These are phyloP conservation scores for Bipolaris sorokiniana DNA, from an alignment of 2,329 filamentous ascomycete species.

Conservation along the genomic window DNA sequence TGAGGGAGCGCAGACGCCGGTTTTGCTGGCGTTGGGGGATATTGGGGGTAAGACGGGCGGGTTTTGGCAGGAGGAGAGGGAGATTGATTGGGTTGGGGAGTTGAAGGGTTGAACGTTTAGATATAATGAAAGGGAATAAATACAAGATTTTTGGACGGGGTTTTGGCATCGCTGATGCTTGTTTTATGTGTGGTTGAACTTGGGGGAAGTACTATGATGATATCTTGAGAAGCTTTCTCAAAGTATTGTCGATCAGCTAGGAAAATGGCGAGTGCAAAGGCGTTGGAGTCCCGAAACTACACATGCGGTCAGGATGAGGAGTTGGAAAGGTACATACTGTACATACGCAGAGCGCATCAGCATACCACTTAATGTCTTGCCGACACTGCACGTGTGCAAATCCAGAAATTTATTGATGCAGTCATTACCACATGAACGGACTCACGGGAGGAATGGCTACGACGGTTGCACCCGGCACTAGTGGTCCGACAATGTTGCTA, in stretches of 20 bases:
- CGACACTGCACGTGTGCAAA: neutral
- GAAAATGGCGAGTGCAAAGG: neutral
- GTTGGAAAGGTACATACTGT: neutral
- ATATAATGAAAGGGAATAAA: neutral
- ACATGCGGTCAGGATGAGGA: neutral
- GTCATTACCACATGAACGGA: neutral
- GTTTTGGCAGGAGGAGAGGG: slow-evolving; percentile 51
- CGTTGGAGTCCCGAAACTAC: neutral
- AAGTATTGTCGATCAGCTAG: neutral
- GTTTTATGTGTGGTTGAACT: neutral
- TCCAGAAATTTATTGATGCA: neutral
- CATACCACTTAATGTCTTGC: neutral
- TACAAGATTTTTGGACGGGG: neutral
- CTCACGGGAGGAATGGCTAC: neutral
- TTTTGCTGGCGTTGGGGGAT: slow-evolving; percentile 52
- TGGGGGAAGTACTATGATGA: neutral
- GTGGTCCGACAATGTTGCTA: neutral
- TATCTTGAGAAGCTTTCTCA: neutral
- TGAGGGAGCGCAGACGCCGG: slow-evolving; percentile 54
- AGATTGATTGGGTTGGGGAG: slow-evolving; percentile 48
- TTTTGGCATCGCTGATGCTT: neutral
- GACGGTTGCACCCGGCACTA: slow-evolving; percentile 11
- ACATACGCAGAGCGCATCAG: neutral
- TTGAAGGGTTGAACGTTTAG: neutral
- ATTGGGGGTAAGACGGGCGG: slow-evolving; percentile 44